Percentiles rank a stretch among this genome's conserved stretches.
Evolutionary conservation across 306 rosid species (phyloP).

Genomic region (Quercus suber): DNA sequence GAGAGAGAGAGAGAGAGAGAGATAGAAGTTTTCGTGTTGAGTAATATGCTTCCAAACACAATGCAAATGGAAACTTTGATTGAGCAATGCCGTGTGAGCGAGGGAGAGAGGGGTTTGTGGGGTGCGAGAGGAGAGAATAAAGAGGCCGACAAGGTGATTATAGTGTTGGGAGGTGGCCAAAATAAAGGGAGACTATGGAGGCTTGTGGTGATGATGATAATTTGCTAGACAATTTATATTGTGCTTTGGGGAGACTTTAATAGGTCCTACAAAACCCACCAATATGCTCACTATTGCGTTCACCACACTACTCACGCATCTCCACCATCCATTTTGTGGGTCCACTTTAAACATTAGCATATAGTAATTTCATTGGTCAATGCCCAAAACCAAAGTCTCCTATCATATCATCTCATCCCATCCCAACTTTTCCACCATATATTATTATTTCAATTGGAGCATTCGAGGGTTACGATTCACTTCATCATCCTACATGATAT

Average conservation of each 20-base stretch:
- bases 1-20: too few relatives aligned
- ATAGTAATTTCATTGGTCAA: background rate
- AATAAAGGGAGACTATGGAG: slow-evolving; percentile 71
- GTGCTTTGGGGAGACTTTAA: slow-evolving; percentile 12
- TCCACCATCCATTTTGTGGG: background rate
- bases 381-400: too few relatives aligned
- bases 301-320: slow-evolving; percentile 8
- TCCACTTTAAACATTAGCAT: background rate
- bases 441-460: too few relatives aligned
- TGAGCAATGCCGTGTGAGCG: background rate
- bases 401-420: too few relatives aligned
- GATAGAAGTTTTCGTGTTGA: too few relatives aligned
- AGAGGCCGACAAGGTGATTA: slow-evolving; percentile 76
- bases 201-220: slow-evolving; percentile 55
- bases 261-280: slow-evolving; percentile 33
- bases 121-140: background rate
- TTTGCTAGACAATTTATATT: slow-evolving; percentile 29
- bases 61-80: background rate
- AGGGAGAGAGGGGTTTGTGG: background rate
- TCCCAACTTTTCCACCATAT: too few relatives aligned
- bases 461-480: too few relatives aligned
- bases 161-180: slow-evolving; percentile 54
- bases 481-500: too few relatives aligned
- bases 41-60: background rate
- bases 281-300: slow-evolving; percentile 9